A percentile compares a stretch with the other conserved stretches of the same genome.
These are phyloP conservation scores for Salix dunnii DNA, from an alignment of 345 rosid genomes.

Conservation along the genomic window DNA sequence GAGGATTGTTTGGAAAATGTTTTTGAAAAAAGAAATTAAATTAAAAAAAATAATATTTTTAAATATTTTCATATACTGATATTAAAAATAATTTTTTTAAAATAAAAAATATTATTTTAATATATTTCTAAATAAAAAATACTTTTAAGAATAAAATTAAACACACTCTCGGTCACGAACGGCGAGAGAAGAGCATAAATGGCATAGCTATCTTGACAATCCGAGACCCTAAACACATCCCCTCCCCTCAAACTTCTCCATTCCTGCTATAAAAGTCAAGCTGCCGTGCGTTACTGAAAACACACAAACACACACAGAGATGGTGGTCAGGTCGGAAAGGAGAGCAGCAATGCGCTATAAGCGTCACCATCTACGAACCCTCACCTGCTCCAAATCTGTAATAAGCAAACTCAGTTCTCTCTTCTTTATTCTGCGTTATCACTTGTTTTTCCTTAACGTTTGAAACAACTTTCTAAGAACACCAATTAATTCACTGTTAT, in stretches of 20 bases:
- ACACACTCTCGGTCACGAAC: too few species aligned
- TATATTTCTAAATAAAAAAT: too few species aligned
- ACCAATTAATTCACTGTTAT: neutral
- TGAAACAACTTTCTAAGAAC: neutral
- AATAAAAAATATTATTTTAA: too few species aligned
- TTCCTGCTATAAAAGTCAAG: conserved; percentile 35
- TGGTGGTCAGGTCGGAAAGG: conserved; percentile 49
- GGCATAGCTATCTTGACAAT: conserved; percentile 12
- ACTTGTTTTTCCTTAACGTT: neutral
- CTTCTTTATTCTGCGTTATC: neutral
- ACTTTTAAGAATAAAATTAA: too few species aligned
- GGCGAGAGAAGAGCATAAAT: conserved; percentile 25
- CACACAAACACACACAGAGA: conserved; percentile 20
- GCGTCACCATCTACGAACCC: conserved; percentile 44
- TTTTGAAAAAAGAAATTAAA: too few species aligned
- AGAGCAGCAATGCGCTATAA: conserved; percentile 41
- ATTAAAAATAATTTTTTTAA: too few species aligned
- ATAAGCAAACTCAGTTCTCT: neutral
- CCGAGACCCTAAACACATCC: conserved; percentile 39
- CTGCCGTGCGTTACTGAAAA: conserved; percentile 5
- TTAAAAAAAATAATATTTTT: too few species aligned
- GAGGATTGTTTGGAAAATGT: too few species aligned
- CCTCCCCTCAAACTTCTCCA: neutral
- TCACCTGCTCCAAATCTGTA: conserved; percentile 52
- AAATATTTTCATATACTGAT: too few species aligned